Conservation (phyloP, 768 basidiomycete genomes). For the Pluteus cervinus region DNA sequence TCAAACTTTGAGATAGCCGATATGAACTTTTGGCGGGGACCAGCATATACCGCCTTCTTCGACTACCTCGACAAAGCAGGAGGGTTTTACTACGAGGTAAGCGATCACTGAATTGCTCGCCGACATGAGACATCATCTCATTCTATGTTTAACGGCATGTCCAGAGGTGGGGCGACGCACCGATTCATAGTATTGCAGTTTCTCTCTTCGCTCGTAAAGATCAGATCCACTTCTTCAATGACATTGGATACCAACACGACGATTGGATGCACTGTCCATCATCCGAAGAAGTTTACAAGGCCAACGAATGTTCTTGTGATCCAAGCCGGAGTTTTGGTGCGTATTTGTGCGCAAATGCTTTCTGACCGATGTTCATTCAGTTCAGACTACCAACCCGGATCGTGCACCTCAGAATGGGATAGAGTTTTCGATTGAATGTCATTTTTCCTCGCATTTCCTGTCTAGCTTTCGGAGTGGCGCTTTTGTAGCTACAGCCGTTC, state of each 20-base stretch:
- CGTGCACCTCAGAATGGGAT: no score
- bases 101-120: slow-evolving; percentile 22
- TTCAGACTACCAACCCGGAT: no score
- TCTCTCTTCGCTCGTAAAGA: slow-evolving; percentile 51
- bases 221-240: slow-evolving; percentile 69
- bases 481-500: no score
- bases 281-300: slow-evolving; percentile 36
- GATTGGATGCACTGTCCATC: slow-evolving; percentile 68
- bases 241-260: slow-evolving; percentile 74
- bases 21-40: slow-evolving; percentile 57
- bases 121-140: slow-evolving; percentile 39
- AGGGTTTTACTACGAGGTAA: slow-evolving; percentile 65
- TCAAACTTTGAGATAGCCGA: slow-evolving; percentile 69
- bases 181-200: slow-evolving; percentile 64
- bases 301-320: slow-evolving; percentile 61
- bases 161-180: slow-evolving; percentile 53
- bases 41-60: slow-evolving; percentile 65
- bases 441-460: no score
- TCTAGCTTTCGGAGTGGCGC: no score
- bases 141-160: slow-evolving; percentile 32
- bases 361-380: no score
- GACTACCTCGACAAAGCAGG: slow-evolving; percentile 54
- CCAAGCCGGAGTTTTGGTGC: slow-evolving; percentile 50
- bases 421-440: no score
- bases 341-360: no score